Conservation (phyloP, 2,329 filamentous ascomycete genomes). For the Penicillium olsonii region DNA sequence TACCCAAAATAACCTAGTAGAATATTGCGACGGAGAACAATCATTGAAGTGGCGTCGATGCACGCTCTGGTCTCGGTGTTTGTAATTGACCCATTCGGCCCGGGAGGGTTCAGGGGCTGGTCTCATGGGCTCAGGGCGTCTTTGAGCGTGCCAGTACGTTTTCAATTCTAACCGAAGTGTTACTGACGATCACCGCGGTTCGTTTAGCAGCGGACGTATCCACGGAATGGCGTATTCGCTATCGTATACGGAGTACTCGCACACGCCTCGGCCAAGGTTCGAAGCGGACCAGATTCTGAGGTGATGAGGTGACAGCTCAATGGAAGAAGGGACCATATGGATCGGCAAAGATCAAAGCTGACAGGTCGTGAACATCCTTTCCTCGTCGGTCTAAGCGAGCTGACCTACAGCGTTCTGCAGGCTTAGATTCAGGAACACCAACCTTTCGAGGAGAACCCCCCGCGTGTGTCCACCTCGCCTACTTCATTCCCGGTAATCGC, state of each 20-base stretch:
- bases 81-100: too few species aligned
- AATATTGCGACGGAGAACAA: too few species aligned
- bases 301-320: conserved; percentile 7
- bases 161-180: too few species aligned
- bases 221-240: conserved; percentile 12
- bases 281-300: conserved; percentile 2
- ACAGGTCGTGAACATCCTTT: conserved; percentile 18
- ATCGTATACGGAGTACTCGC: conserved; percentile 1
- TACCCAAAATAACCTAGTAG: too few species aligned
- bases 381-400: conserved; percentile 23
- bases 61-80: too few species aligned
- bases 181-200: background rate
- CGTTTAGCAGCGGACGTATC: background rate
- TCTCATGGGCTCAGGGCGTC: too few species aligned
- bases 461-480: conserved; percentile 2
- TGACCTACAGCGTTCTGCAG: too few species aligned
- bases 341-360: conserved; percentile 3
- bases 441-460: conserved; percentile 18
- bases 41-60: too few species aligned
- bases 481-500: background rate
- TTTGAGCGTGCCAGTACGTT: too few species aligned
- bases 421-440: conserved; percentile 1
- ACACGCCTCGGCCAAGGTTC: conserved; percentile 6
- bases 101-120: too few species aligned
- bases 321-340: background rate